Evolutionary conservation across 169 alveolate species (phyloP).

Genomic region (Perkinsus olseni): DNA sequence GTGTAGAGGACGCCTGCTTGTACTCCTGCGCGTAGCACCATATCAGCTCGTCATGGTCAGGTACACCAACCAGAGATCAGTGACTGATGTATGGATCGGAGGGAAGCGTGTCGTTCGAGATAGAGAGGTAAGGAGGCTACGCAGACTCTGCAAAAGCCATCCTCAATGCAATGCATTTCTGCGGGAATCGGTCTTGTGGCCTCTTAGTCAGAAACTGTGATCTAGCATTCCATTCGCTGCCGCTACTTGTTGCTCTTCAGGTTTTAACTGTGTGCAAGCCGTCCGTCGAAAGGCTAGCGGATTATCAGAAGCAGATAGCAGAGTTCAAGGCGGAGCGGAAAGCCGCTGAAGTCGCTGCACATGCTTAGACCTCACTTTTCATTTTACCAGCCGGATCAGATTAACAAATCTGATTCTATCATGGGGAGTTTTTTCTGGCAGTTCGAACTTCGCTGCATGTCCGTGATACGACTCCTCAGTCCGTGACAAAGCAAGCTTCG

Average conservation of each 20-base stretch:
- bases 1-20: background rate
- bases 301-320: background rate
- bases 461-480: no score
- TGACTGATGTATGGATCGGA: slow-evolving; percentile 16
- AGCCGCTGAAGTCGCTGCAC: background rate
- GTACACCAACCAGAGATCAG: background rate
- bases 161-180: no score
- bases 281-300: background rate
- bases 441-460: no score
- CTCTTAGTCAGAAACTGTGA: no score
- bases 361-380: no score
- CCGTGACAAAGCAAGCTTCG: no score
- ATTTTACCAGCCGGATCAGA: no score
- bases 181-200: no score
- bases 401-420: no score
- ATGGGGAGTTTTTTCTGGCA: no score
- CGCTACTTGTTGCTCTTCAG: background rate
- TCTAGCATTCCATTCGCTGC: no score
- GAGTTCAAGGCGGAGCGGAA: background rate
- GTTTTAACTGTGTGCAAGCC: background rate
- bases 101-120: slow-evolving; percentile 1
- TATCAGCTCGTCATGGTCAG: background rate
- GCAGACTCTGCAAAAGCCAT: no score
- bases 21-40: background rate
- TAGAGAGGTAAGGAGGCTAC: background rate